Evolutionary conservation across 179 eudicot species (phyloP).

Genomic region (Silene coronaria): DNA sequence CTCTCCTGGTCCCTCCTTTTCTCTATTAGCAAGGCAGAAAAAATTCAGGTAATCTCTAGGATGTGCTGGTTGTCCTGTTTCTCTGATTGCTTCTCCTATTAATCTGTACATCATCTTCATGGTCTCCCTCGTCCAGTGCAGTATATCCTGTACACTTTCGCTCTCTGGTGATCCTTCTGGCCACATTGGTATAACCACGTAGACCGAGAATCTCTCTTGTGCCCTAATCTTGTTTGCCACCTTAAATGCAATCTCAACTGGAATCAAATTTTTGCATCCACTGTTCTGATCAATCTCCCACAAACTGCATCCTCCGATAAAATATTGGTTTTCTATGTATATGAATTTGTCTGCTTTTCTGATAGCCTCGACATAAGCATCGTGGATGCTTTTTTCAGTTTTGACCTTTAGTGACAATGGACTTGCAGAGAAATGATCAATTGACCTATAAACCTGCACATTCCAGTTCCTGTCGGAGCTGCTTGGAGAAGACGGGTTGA

Average conservation of each 20-base stretch:
- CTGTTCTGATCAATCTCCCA: slow-evolving; percentile 68
- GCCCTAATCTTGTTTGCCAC: slow-evolving; percentile 65
- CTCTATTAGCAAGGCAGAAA: slow-evolving; percentile 95
- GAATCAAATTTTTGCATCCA: slow-evolving; percentile 78
- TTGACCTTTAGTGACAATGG: slow-evolving; percentile 34
- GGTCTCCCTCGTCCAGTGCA: slow-evolving; percentile 86
- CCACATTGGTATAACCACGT: slow-evolving; percentile 93
- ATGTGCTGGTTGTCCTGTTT: slow-evolving; percentile 48
- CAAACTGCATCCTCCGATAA: slow-evolving; percentile 70
- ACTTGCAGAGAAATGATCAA: slow-evolving; percentile 67
- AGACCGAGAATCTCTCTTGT: slow-evolving; percentile 67
- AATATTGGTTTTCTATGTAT: slow-evolving; percentile 88
- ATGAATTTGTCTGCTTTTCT: slow-evolving; percentile 75
- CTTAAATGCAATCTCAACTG: slow-evolving; percentile 83
- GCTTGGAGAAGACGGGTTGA: slow-evolving; percentile 21
- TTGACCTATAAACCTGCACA: slow-evolving; percentile 80
- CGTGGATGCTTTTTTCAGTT: slow-evolving; percentile 69
- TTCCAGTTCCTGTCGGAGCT: slow-evolving; percentile 46
- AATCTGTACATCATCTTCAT: slow-evolving; percentile 83
- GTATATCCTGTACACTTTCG: slow-evolving; percentile 70
- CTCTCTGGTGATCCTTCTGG: slow-evolving; percentile 90
- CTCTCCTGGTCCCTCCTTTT: slow-evolving; percentile 51
- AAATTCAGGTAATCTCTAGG: slow-evolving; percentile 82
- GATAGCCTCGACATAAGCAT: slow-evolving; percentile 79
- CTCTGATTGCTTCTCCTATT: slow-evolving; percentile 62